These are phyloP conservation scores for Cercospora sp. DNA, from an alignment of 2,329 filamentous ascomycete genomes.

Conservation along the genomic window DNA sequence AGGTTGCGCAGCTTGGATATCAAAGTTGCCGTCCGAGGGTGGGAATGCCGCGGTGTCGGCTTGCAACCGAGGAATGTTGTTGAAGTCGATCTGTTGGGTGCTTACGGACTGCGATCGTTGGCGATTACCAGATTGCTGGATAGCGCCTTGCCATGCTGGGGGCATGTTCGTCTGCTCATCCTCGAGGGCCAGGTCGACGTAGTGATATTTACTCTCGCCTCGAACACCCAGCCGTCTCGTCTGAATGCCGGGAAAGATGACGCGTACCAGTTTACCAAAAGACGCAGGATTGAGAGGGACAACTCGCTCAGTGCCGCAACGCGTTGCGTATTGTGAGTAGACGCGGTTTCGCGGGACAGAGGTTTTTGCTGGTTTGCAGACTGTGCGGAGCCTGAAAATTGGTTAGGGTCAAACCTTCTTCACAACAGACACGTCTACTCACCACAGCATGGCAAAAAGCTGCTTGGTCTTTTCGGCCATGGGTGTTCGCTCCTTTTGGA, in stretches of 20 bases:
- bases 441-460: constrained; percentile 88
- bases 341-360: constrained; percentile 91
- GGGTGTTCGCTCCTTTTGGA: constrained; percentile 75
- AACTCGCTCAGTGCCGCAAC: constrained; percentile 89
- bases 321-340: constrained; percentile 91
- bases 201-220: constrained; percentile 98
- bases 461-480: constrained; percentile 82
- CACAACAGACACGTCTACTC: constrained; percentile 40
- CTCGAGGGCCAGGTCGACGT: constrained; percentile 58
- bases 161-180: constrained; percentile 42
- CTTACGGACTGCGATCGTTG: constrained; percentile 36
- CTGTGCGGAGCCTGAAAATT: constrained; percentile 65
- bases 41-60: constrained; percentile 53
- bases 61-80: constrained; percentile 47
- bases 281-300: constrained; percentile 95
- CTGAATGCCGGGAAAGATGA: constrained; percentile 93
- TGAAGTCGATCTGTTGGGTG: constrained; percentile 39
- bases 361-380: constrained; percentile 72
- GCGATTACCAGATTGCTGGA: constrained; percentile 26
- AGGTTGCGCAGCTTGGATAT: constrained; percentile 33
- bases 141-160: constrained; percentile 26
- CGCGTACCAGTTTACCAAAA: constrained; percentile 94
- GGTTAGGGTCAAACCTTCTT: constrained; percentile 29
- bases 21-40: constrained; percentile 35
- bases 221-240: constrained; percentile 88